phyloP scores from a whole-genome alignment of 1,284 basidiomycete genomes.

The Austroboletus novae-zelandiae region DNA sequence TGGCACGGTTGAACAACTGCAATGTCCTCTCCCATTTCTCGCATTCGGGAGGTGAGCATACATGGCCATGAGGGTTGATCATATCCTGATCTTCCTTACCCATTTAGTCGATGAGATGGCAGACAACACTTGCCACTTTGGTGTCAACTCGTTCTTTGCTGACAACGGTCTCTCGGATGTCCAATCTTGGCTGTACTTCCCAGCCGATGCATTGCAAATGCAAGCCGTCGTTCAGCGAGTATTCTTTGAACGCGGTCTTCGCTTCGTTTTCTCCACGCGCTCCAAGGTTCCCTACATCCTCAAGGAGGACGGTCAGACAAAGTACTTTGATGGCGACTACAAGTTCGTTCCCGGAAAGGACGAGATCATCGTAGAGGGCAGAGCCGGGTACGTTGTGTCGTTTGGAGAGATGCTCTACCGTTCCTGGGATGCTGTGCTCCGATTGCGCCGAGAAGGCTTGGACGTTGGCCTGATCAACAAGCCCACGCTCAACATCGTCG shows the following conservation, averaged over 20 bases:
- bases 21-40: constrained; percentile 87
- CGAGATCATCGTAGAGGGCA: constrained; percentile 69
- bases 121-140: constrained; percentile 84
- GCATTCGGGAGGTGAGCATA: constrained; percentile 69
- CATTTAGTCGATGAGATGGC: constrained; percentile 70
- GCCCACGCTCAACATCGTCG: constrained; percentile 76
- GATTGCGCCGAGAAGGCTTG: constrained; percentile 65
- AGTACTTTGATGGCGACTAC: constrained; percentile 70
- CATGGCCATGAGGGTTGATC: not conserved
- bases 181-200: constrained; percentile 81
- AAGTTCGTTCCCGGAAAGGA: constrained; percentile 81
- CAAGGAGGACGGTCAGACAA: constrained; percentile 66
- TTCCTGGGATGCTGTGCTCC: constrained; percentile 75
- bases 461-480: constrained; percentile 85
- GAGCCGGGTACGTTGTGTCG: constrained; percentile 72
- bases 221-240: constrained; percentile 69
- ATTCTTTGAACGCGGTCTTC: constrained; percentile 77
- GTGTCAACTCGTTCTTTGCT: constrained; percentile 81
- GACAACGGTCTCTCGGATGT: constrained; percentile 82
- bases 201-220: constrained; percentile 81
- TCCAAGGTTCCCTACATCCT: constrained; percentile 85
- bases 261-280: constrained; percentile 84
- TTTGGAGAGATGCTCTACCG: constrained; percentile 84
- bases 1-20: constrained; percentile 83
- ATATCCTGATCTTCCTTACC: not conserved